Evolutionary conservation across 2,329 filamentous ascomycete genomes (phyloP).

Genomic region (Bipolaris victoriae): DNA sequence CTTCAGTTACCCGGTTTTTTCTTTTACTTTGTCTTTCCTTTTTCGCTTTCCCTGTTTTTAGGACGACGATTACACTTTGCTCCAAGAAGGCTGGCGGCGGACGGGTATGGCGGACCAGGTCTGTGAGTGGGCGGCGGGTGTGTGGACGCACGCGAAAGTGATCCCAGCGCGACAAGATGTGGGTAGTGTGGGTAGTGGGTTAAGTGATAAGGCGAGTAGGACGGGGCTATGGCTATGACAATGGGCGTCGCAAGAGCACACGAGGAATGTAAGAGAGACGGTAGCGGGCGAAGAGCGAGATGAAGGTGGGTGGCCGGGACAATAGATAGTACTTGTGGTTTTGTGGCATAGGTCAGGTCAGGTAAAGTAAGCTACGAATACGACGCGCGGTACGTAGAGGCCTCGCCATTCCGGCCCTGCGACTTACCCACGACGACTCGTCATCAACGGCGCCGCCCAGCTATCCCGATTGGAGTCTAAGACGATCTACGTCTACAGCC

Average conservation of each 20-base stretch:
- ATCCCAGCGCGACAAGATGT: slow-evolving; percentile 16
- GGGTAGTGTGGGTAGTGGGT: slow-evolving; percentile 11
- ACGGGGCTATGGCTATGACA: slow-evolving; percentile 1
- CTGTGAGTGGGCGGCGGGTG: slow-evolving; percentile 19
- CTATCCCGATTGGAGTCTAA: slow-evolving; percentile 11
- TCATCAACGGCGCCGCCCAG: slow-evolving; percentile 12
- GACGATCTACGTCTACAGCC: slow-evolving; percentile 1
- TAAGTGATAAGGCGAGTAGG: slow-evolving; percentile 19
- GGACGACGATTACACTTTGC: not conserved
- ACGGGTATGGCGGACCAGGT: slow-evolving; percentile 34
- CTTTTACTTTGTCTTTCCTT: slow-evolving; percentile 5
- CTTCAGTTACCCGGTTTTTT: slow-evolving; percentile 27
- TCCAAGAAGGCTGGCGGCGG: slow-evolving; percentile 23
- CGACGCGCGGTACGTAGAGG: slow-evolving; percentile 6
- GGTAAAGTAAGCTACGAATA: not conserved
- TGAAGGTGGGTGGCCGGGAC: not conserved
- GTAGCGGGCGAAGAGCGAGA: no score
- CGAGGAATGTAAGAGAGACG: not conserved
- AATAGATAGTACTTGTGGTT: no score
- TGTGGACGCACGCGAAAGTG: slow-evolving; percentile 1
- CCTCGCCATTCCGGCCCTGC: slow-evolving; percentile 1
- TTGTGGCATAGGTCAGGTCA: not conserved
- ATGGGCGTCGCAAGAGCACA: slow-evolving; percentile 6
- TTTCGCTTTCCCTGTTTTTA: no score
- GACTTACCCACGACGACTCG: slow-evolving; percentile 3